phyloP scores from a whole-genome alignment of 2,329 filamentous ascomycete genomes.

The Zarea fungicola region DNA sequence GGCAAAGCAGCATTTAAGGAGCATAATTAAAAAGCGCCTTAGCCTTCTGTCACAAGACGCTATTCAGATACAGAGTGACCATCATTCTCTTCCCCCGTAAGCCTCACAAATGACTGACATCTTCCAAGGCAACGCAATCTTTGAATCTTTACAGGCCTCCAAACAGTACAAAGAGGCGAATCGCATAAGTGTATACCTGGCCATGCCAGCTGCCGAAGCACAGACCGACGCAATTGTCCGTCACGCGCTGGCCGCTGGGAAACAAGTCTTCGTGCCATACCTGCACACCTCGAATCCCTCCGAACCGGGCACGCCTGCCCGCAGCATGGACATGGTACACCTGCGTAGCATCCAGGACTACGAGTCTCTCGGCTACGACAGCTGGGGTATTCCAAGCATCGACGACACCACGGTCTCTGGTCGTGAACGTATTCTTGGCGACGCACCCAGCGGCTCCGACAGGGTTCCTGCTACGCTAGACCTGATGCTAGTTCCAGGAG shows the following conservation, averaged over 20 bases:
- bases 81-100: neutral
- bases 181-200: conserved; percentile 80
- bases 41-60: conserved; percentile 56
- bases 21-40: conserved; percentile 62
- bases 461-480: conserved; percentile 57
- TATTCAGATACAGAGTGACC: conserved; percentile 65
- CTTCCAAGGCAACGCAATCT: conserved; percentile 58
- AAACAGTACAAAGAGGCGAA: conserved; percentile 70
- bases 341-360: conserved; percentile 72
- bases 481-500: conserved; percentile 84
- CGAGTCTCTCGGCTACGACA: conserved; percentile 67
- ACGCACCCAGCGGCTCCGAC: conserved; percentile 36
- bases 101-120: neutral
- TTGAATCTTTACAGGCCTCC: conserved; percentile 59
- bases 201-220: conserved; percentile 85
- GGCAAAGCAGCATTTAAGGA: conserved; percentile 72
- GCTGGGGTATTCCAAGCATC: conserved; percentile 93
- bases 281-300: conserved; percentile 58
- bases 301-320: conserved; percentile 48
- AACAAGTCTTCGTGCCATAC: conserved; percentile 88
- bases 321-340: conserved; percentile 92
- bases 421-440: conserved; percentile 70
- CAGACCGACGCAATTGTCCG: conserved; percentile 78
- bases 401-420: conserved; percentile 56
- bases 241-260: conserved; percentile 70